phyloP scores from a whole-genome alignment of 441 rosid genomes.

The Syzygium malaccense region DNA sequence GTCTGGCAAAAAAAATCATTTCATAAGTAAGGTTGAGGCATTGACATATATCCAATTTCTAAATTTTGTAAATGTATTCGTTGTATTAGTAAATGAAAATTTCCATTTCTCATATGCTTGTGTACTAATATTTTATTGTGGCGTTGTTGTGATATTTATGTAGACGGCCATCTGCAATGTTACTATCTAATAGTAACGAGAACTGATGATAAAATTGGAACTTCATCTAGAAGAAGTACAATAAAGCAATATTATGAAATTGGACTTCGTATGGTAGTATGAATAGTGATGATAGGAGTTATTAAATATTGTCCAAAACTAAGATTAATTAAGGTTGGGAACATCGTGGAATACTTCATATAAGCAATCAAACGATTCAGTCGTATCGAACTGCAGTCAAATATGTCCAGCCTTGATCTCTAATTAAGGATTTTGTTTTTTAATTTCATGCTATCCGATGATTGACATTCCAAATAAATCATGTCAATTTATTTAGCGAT shows the following conservation, averaged over 20 bases:
- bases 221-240: background rate
- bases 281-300: background rate
- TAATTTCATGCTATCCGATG: background rate
- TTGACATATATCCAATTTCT: background rate
- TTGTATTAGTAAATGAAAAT: background rate
- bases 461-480: background rate
- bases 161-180: background rate
- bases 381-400: background rate
- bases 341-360: background rate
- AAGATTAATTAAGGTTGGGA: background rate
- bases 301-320: background rate
- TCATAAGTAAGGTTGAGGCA: background rate
- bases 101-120: background rate
- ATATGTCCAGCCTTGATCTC: background rate
- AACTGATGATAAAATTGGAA: background rate
- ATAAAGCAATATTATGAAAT: background rate
- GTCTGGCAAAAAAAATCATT: background rate
- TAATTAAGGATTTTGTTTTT: background rate
- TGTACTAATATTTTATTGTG: background rate
- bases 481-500: background rate
- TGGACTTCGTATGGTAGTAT: background rate
- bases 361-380: background rate
- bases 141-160: background rate
- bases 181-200: background rate
- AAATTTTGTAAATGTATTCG: background rate